Base-by-base conservation (phyloP, 1,139 yeast genomes). In the Diutina pseudorugosa region DNA sequence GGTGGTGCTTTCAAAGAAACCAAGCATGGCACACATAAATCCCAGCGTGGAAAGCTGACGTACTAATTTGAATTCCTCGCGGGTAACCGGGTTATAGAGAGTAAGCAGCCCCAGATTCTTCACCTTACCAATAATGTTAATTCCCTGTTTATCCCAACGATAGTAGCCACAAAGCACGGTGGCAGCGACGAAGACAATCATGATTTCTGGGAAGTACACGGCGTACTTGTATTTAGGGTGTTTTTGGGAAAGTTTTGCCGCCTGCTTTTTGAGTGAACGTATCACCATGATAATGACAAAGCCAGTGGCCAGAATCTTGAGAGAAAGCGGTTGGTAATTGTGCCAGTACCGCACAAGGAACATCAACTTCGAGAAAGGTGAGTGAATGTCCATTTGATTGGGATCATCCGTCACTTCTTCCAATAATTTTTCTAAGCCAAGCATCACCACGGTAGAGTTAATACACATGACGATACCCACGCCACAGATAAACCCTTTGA, bases 1-100 rank as follows among this genome's bases (percentile, higher is more conserved):
- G 0, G 96, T 90, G 0, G 97, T 87, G 4, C 96, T 85, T 65
- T 93, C 98, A 61, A 93, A 88, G 61, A 93, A 88, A 0, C 98
- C 98, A 45, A 93, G 70, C 66, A 90, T 80, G 0, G 97, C 95
- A 57, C 90, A 83, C 55, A 86, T 75, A 56, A 90, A 82, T 0
- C 88, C 82, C 0, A 84, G 73, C 2, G 82, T 71, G 55, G 79
- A 72, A 47, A 83, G 65, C 23, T 66, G 63, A 52, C 68, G 71
- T 61, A 75, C 72, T 54, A 72, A 65, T 3, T 65, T 63, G 60
- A 66, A 66, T 30, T n/a, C n/a, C 14, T n/a, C 19, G 12, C 27
- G 43, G 2, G 19, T 21, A 4, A 48, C 12, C 20, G 51, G 43
- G 52, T 74, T 74, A 53, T 65, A 68, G 3, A 72, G 51, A 27